Conservation (phyloP, 495 filamentous ascomycete genomes). For the Xylaria cubensis region DNA sequence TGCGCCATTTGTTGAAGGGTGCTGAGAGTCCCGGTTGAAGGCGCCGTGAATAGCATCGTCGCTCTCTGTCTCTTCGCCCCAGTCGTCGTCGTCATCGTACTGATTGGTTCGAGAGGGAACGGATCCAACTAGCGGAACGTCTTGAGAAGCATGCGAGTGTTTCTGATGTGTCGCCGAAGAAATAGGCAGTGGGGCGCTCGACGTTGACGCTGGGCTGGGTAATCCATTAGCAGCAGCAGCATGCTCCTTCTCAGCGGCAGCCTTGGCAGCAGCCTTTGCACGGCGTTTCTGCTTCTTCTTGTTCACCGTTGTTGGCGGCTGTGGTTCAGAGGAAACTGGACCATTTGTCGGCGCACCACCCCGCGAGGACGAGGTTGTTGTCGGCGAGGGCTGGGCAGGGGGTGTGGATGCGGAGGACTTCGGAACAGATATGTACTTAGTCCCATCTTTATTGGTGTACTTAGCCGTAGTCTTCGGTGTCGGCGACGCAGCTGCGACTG, state of each 20-base stretch:
- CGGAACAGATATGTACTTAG: slow-evolving; percentile 72
- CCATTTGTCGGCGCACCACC: slow-evolving; percentile 39
- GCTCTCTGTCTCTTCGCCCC: slow-evolving; percentile 54
- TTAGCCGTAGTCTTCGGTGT: slow-evolving; percentile 57
- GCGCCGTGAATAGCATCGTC: slow-evolving; percentile 48
- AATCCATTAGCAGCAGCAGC: slow-evolving; percentile 47
- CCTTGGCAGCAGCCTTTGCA: slow-evolving; percentile 76
- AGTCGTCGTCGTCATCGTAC: slow-evolving; percentile 52
- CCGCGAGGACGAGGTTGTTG: slow-evolving; percentile 42
- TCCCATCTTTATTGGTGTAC: slow-evolving; percentile 71
- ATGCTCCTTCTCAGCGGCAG: slow-evolving; percentile 56
- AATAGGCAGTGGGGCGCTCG: slow-evolving; percentile 38
- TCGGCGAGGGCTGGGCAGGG: slow-evolving; percentile 58
- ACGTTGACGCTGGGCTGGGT: slow-evolving; percentile 46
- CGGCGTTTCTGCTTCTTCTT: slow-evolving; percentile 92
- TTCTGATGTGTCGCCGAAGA: slow-evolving; percentile 37
- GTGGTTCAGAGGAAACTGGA: slow-evolving; percentile 32
- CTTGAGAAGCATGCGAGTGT: slow-evolving; percentile 32
- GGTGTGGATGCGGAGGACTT: slow-evolving; percentile 60
- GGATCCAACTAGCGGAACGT: slow-evolving; percentile 33
- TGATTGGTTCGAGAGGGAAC: slow-evolving; percentile 33
- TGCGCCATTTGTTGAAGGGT: slow-evolving; percentile 31
- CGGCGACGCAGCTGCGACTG: slow-evolving; percentile 46
- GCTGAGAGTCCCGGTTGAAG: slow-evolving; percentile 32
- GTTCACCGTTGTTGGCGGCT: slow-evolving; percentile 65